These are phyloP conservation scores for Moricandia moricandioides DNA, from an alignment of 345 rosid genomes.

Conservation along the genomic window DNA sequence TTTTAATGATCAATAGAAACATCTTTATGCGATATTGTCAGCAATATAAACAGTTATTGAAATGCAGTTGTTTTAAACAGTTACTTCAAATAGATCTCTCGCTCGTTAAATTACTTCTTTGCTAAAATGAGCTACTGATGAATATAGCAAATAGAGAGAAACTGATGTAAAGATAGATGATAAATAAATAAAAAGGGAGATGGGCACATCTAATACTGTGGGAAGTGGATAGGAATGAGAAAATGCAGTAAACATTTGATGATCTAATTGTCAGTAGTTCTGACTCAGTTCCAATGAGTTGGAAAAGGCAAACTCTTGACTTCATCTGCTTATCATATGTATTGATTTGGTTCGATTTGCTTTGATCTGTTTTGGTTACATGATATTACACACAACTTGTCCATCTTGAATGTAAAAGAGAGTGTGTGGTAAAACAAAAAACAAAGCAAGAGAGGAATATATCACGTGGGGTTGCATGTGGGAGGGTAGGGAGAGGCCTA, in stretches of 20 bases:
- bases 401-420: slow-evolving; percentile 2
- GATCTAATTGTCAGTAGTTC: slow-evolving; percentile 27
- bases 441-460: neutral
- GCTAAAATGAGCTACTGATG: slow-evolving; percentile 1
- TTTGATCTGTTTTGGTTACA: slow-evolving; percentile 3
- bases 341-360: neutral
- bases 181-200: neutral
- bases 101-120: neutral
- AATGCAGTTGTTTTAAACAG: too few species aligned
- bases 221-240: slow-evolving; percentile 29
- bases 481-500: slow-evolving; percentile 36
- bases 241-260: slow-evolving; percentile 20
- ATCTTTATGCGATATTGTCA: too few species aligned
- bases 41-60: too few species aligned
- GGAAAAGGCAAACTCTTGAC: slow-evolving; percentile 30
- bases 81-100: neutral
- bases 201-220: slow-evolving; percentile 16
- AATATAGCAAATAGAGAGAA: neutral
- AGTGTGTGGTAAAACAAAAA: neutral
- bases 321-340: slow-evolving; percentile 2
- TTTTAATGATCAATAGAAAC: too few species aligned
- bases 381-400: slow-evolving; percentile 16
- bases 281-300: slow-evolving; percentile 1
- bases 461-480: slow-evolving; percentile 42
- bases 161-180: neutral